Conservation (phyloP, 495 filamentous ascomycete species). For the Aspergillus olivimuriae region DNA sequence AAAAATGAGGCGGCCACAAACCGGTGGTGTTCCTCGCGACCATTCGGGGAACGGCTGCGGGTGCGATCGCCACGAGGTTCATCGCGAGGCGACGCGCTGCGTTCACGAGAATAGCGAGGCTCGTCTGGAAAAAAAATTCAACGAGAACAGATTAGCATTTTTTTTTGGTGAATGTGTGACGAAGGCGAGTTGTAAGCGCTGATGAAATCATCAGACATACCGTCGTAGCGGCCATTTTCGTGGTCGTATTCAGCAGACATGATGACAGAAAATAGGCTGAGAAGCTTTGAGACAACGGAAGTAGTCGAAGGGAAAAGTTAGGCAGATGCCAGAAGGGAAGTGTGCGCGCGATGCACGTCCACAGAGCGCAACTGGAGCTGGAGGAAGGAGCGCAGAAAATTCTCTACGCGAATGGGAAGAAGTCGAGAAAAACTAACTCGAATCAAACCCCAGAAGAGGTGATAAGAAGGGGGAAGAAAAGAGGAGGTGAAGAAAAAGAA, state of each 20-base stretch:
- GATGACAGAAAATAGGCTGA: conserved; percentile 13
- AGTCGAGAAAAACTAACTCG: conserved; percentile 1
- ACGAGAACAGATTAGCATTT: conserved; percentile 18
- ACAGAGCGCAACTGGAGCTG: background rate
- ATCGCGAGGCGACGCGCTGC: conserved; percentile 88
- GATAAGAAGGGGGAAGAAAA: conserved; percentile 6
- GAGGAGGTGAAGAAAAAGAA: conserved; percentile 8
- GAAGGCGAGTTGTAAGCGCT: conserved; percentile 4
- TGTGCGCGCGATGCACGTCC: conserved; percentile 4
- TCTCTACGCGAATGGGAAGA: conserved; percentile 2
- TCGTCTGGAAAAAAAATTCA: conserved; percentile 49
- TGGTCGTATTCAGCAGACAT: conserved; percentile 79
- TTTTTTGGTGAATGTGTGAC: conserved; percentile 6
- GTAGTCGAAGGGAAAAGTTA: conserved; percentile 7
- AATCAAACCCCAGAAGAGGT: background rate
- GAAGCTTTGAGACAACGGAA: conserved; percentile 12
- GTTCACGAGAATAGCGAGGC: conserved; percentile 76
- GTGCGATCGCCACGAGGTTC: conserved; percentile 65
- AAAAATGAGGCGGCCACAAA: conserved; percentile 37
- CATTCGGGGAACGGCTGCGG: conserved; percentile 70
- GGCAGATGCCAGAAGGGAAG: background rate
- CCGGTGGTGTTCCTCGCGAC: conserved; percentile 64
- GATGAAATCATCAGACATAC: conserved; percentile 44
- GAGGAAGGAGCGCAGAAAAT: conserved; percentile 9
- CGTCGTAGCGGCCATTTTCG: conserved; percentile 79